Conservation (phyloP, 495 filamentous ascomycete species). For the Ramalina intermedia region DNA sequence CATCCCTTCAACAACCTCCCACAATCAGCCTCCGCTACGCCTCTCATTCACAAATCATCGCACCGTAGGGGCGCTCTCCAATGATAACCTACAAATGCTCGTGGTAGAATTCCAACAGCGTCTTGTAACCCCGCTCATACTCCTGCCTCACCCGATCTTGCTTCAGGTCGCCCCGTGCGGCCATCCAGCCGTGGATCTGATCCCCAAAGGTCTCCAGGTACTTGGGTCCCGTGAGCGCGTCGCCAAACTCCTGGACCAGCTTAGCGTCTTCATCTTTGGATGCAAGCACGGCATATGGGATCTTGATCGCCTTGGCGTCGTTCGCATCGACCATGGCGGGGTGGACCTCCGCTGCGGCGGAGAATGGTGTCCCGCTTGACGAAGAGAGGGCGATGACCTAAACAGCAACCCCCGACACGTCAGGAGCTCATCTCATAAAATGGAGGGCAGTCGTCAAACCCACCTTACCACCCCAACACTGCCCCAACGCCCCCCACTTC, state of each 20-base stretch:
- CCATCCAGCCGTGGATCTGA: conserved; percentile 91
- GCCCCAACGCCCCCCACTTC: conserved; percentile 78
- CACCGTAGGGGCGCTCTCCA: no score
- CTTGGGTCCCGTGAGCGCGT: conserved; percentile 48
- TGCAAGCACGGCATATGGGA: conserved; percentile 52
- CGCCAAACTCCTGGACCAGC: conserved; percentile 58
- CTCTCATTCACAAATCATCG: no score
- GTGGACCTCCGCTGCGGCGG: conserved; percentile 55
- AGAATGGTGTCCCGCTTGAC: conserved; percentile 47
- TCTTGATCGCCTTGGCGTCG: conserved; percentile 50
- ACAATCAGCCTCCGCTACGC: no score
- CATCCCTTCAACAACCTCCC: no score
- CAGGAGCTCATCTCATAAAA: conserved; percentile 5
- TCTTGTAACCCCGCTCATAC: conserved; percentile 69
- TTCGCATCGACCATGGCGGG: conserved; percentile 79
- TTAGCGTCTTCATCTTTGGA: conserved; percentile 50
- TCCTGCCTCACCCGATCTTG: conserved; percentile 53
- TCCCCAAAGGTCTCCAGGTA: conserved; percentile 67
- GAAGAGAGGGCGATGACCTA: conserved; percentile 48
- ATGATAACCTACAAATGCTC: conserved; percentile 44
- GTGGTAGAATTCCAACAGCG: conserved; percentile 57
- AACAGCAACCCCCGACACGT: background rate
- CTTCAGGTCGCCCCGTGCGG: conserved; percentile 52
- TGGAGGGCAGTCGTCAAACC: no score
- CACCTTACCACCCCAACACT: conserved; percentile 93